Evolutionary conservation across 331 rosid species (phyloP).

Genomic region (Cydonia oblonga): DNA sequence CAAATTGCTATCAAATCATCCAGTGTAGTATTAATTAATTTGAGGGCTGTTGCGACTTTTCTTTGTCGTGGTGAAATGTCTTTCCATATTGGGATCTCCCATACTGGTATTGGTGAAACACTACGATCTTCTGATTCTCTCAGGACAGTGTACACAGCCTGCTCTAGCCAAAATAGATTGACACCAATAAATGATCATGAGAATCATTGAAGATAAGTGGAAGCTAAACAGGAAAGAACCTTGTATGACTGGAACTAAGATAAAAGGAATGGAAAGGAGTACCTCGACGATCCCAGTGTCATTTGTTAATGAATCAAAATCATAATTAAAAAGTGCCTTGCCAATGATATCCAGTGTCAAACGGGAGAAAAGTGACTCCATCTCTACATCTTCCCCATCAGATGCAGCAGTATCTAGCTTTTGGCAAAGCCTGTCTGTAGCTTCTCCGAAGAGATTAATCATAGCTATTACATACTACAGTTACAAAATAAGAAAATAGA

Average conservation of each 20-base stretch:
- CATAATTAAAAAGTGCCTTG: slow-evolving; percentile 92
- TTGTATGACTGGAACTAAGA: neutral
- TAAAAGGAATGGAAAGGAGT: slow-evolving; percentile 2
- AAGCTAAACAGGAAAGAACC: slow-evolving; percentile 6
- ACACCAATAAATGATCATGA: slow-evolving; percentile 13
- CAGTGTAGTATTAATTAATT: slow-evolving; percentile 64
- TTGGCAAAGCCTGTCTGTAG: slow-evolving; percentile 84
- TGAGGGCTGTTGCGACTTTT: slow-evolving; percentile 76
- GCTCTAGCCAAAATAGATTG: slow-evolving; percentile 33
- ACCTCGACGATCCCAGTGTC: slow-evolving; percentile 94
- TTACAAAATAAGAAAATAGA: neutral
- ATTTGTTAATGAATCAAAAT: slow-evolving; percentile 82
- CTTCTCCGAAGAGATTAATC: slow-evolving; percentile 89
- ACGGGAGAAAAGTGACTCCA: slow-evolving; percentile 96
- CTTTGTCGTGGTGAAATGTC: slow-evolving; percentile 87
- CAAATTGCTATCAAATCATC: slow-evolving; percentile 73
- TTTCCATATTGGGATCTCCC: slow-evolving; percentile 98
- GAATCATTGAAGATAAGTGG: slow-evolving; percentile 3
- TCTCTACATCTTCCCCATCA: slow-evolving; percentile 85
- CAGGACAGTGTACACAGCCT: slow-evolving; percentile 92
- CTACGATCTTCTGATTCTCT: slow-evolving; percentile 99
- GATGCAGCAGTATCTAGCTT: slow-evolving; percentile 77
- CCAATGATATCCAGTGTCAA: slow-evolving; percentile 89
- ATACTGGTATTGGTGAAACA: slow-evolving; percentile 71
- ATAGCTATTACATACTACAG: slow-evolving; percentile 82